These are phyloP conservation scores for Silene coronaria DNA, from an alignment of 179 eudicot species.

Conservation along the genomic window DNA sequence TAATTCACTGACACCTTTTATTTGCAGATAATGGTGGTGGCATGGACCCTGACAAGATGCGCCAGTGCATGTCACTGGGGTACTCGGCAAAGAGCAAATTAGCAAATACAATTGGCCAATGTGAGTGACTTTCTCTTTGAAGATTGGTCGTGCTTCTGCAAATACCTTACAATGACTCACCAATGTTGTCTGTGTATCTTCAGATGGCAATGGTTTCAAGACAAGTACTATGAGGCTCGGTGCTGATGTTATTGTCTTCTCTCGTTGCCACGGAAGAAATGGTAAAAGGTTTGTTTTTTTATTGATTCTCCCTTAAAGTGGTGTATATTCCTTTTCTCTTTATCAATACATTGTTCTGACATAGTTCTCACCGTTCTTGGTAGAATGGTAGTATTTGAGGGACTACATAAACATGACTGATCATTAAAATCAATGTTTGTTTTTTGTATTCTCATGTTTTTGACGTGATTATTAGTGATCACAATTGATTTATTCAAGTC, in stretches of 20 bases:
- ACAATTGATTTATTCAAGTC: not conserved
- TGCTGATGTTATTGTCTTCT: slow-evolving; percentile 87
- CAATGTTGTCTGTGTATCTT: slow-evolving; percentile 12
- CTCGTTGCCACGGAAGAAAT: slow-evolving; percentile 53
- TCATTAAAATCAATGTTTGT: not conserved
- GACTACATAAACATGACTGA: not conserved
- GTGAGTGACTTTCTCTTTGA: slow-evolving; percentile 30
- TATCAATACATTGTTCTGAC: not conserved
- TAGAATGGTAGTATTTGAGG: not conserved
- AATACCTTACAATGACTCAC: slow-evolving; percentile 1
- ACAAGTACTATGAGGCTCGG: slow-evolving; percentile 98
- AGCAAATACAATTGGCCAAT: slow-evolving; percentile 86
- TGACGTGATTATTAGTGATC: not conserved
- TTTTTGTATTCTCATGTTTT: not conserved
- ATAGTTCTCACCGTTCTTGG: not conserved
- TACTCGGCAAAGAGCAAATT: slow-evolving; percentile 86
- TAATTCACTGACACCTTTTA: not conserved
- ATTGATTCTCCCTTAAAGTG: not conserved
- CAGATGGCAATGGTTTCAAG: slow-evolving; percentile 85
- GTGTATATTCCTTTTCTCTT: not conserved
- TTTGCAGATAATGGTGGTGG: slow-evolving; percentile 90
- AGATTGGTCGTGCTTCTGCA: not conserved
- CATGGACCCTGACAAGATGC: slow-evolving; percentile 87
- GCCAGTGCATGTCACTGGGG: slow-evolving; percentile 96
- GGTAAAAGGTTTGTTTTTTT: slow-evolving; percentile 49